phyloP scores from a whole-genome alignment of 2,329 filamentous ascomycete genomes.

The Thelonectria discophora region DNA sequence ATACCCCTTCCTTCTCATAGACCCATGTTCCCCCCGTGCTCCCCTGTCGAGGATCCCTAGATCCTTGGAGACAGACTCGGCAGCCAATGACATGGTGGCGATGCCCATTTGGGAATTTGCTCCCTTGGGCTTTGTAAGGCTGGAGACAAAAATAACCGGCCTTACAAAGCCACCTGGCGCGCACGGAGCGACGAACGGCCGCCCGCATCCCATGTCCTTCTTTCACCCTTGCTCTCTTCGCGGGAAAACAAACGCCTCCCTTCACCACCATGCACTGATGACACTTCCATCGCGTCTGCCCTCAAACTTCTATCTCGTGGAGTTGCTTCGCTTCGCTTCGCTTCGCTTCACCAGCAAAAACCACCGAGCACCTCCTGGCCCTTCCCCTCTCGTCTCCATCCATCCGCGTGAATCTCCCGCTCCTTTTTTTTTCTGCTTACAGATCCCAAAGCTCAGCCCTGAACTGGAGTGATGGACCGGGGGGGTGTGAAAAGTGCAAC shows the following conservation, averaged over 20 bases:
- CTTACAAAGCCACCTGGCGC: slow-evolving; percentile 26
- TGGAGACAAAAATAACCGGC: slow-evolving; percentile 9
- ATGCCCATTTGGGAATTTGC: slow-evolving; percentile 13
- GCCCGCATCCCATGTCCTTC: background rate
- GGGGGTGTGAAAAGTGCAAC: background rate
- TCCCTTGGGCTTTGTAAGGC: too few relatives aligned
- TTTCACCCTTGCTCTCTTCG: too few relatives aligned
- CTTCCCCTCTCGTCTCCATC: background rate
- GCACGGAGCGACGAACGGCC: slow-evolving; percentile 9
- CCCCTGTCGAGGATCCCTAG: background rate
- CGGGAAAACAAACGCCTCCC: background rate
- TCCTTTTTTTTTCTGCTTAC: background rate
- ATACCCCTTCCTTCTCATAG: too few relatives aligned
- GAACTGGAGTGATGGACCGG: background rate
- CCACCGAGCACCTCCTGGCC: too few relatives aligned
- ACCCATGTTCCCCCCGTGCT: too few relatives aligned
- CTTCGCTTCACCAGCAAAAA: too few relatives aligned
- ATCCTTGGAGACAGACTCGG: background rate
- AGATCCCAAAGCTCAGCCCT: too few relatives aligned
- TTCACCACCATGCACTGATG: slow-evolving; percentile 1
- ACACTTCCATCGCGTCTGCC: too few relatives aligned
- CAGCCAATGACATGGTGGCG: slow-evolving; percentile 15
- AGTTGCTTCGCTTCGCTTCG: background rate
- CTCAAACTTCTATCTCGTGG: too few relatives aligned
- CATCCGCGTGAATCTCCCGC: background rate